phyloP scores from a whole-genome alignment of 306 rosid species.

The Betula pendula region DNA sequence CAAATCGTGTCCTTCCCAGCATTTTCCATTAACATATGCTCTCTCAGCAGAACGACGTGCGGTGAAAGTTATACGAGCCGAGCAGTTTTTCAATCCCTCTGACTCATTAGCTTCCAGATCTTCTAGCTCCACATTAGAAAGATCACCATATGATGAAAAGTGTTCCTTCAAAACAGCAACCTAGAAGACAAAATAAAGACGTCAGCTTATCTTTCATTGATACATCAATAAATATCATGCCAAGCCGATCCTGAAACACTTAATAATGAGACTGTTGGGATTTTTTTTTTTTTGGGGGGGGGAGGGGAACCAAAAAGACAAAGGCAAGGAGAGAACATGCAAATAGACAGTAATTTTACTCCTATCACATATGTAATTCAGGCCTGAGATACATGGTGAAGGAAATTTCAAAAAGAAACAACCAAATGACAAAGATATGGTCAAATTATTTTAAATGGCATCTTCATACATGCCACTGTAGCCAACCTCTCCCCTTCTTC shows the following conservation, averaged over 20 bases:
- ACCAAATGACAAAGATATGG: not conserved
- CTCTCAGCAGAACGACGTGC: slow-evolving; percentile 74
- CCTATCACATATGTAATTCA: not conserved
- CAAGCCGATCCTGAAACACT: not conserved
- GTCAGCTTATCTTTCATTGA: slow-evolving; percentile 20
- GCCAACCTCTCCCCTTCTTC: not conserved
- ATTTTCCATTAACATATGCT: slow-evolving; percentile 67
- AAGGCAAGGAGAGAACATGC: not conserved
- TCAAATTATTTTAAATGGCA: not conserved
- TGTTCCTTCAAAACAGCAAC: slow-evolving; percentile 74
- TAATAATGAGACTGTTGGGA: not conserved
- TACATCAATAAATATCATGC: not conserved
- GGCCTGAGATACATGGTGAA: not conserved
- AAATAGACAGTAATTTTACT: not conserved
- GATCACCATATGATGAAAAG: slow-evolving; percentile 67
- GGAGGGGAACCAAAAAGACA: too few species aligned
- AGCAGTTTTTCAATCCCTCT: slow-evolving; percentile 43
- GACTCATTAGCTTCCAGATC: slow-evolving; percentile 43
- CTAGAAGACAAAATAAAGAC: slow-evolving; percentile 38
- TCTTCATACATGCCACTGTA: not conserved
- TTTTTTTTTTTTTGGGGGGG: too few species aligned
- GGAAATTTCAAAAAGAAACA: not conserved
- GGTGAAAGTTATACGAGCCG: slow-evolving; percentile 47
- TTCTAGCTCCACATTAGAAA: slow-evolving; percentile 59
- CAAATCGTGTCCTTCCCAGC: slow-evolving; percentile 71